A percentile compares a stretch with the other conserved stretches of the same genome.
Conservation (phyloP, 768 basidiomycete genomes). For the Suillus subalutaceus region DNA sequence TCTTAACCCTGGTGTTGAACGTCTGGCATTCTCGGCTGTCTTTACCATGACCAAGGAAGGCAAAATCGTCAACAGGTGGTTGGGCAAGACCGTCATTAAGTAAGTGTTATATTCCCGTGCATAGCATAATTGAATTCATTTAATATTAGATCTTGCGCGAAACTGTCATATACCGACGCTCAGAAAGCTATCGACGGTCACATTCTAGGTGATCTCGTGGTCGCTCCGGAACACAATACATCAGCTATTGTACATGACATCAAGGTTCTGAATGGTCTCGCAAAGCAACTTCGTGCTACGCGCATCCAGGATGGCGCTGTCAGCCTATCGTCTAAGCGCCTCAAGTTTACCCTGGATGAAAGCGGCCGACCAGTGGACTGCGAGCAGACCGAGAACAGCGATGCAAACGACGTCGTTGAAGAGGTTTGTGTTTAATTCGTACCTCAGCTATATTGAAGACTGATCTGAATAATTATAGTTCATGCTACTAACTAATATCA, state of each 20-base stretch:
- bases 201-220: constrained; percentile 51
- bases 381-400: constrained; percentile 57
- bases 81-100: constrained; percentile 92
- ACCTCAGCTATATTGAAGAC: background rate
- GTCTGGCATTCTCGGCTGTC: constrained; percentile 87
- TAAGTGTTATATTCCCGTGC: constrained; percentile 36
- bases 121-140: constrained; percentile 9
- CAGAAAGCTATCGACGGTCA: constrained; percentile 83
- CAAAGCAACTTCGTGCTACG: constrained; percentile 68
- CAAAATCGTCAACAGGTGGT: constrained; percentile 85
- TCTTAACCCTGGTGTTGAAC: constrained; percentile 83
- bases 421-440: constrained; percentile 58
- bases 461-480: constrained; percentile 52
- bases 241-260: constrained; percentile 78
- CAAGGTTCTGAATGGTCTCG: constrained; percentile 64
- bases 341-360: constrained; percentile 82
- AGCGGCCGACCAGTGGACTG: constrained; percentile 82
- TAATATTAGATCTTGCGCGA: constrained; percentile 74
- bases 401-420: constrained; percentile 84
- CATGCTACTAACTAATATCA: constrained; percentile 90
- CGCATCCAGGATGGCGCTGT: constrained; percentile 85
- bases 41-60: constrained; percentile 87
- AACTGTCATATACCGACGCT: constrained; percentile 81
- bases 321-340: constrained; percentile 63
- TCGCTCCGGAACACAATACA: constrained; percentile 59